Base-by-base conservation (phyloP, 306 rosid genomes). In the Vigna hirtella region DNA sequence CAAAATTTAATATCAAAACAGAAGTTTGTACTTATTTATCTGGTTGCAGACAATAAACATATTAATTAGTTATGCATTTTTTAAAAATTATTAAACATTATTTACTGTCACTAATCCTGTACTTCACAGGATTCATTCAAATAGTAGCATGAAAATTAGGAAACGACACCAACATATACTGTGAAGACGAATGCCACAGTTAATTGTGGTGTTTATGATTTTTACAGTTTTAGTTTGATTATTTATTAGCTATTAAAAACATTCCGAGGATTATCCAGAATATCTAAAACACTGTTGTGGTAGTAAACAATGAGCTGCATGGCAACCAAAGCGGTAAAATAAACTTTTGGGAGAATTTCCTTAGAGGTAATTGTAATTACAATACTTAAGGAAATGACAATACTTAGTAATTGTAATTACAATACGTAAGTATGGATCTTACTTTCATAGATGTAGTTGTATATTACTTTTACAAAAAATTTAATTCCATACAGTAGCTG, bases 361-460 rank as follows among this genome's bases (percentile, higher is more conserved):
- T 51, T 49, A 5, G 48, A 76, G 68, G 73, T 72, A 73, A 3
- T 63, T 72, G 2, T 40, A 22, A 38, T 61, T 51, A 68, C 76
- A 17, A 1, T 66, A 48, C 8, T 7, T 1, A 3, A 20, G 20
- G 20, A 20, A 20, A 20, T 20, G 20, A 20, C 20, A 20, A 30
- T 9, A 48, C 8, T 7, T 1, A 3, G 26, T 24, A 24, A 24
- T 24, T 24, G 26, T 24, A 26, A 26, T 26, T 2, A 26, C 28
- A 2, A 26, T 26, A 26, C 28, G 2, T 26, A 30, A 6, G 34
- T 32, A 20, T 42, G 49, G 17, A 40, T 59, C 58, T 22, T 42
- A 13, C 58, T 6, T 22, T 2, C 10, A 61, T 26, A 45, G 2
- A 13, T 24, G 45, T 3, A 30, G 47, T 26, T 47, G 26, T 12